Conservation (phyloP, 331 rosid genomes). For the Quercus tomentella region DNA sequence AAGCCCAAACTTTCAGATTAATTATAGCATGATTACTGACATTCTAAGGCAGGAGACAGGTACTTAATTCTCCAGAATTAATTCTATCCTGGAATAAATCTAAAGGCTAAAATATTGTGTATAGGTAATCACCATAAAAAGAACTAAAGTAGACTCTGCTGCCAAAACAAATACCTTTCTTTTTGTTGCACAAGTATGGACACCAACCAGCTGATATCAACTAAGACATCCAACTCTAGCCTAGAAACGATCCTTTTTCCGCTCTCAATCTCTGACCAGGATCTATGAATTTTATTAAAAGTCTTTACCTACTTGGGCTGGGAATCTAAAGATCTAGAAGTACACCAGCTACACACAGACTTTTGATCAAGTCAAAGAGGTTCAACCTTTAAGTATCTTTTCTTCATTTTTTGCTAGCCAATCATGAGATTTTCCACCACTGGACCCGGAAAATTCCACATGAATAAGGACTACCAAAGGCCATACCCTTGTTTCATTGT, state of each 20-base stretch:
- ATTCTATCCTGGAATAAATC: background rate
- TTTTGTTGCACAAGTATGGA: background rate
- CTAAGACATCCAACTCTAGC: background rate
- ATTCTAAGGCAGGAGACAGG: background rate
- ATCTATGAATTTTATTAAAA: background rate
- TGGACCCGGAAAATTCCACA: background rate
- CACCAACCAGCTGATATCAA: background rate
- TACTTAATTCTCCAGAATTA: background rate
- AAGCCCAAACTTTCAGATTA: background rate
- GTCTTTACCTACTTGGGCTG: background rate
- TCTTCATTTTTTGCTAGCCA: background rate
- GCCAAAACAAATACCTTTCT: background rate
- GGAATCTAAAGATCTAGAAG: background rate
- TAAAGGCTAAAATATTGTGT: too few relatives aligned
- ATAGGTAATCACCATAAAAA: background rate
- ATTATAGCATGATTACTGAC: background rate
- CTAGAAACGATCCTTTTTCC: background rate
- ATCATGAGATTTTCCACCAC: slow-evolving; percentile 8
- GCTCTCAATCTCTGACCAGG: background rate
- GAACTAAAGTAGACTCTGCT: background rate
- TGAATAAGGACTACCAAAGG: background rate
- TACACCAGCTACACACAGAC: background rate
- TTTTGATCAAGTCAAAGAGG: background rate
- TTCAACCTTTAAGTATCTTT: background rate
- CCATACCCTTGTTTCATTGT: background rate